Base-by-base conservation (phyloP, 1,284 basidiomycete genomes). In the Ustilago trichophora region DNA sequence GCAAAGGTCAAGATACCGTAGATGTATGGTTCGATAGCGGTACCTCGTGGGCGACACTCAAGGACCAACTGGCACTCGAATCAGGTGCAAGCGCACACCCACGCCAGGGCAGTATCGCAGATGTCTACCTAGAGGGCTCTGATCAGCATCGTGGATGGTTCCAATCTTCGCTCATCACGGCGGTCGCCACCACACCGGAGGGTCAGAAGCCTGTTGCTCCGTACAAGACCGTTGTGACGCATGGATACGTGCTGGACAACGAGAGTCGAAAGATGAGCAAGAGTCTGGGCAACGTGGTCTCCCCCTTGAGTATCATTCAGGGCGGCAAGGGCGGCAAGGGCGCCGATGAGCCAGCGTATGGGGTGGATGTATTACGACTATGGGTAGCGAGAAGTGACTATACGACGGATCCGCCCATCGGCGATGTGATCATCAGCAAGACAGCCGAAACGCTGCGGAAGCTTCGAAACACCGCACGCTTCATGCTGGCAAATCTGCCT, bases 1-100 rank as follows among this genome's bases (percentile, higher is more conserved):
- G 57, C 15, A 76, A 74, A 33, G 90, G 93, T 8, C 88, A 86
- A 2, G 96, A 99, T 80, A 98, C 95, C 0, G 91, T 98, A 86
- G 96, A 99, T 80, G 96, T 99, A 4, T 99, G 96, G 96, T 98
- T 98, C 75, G 96, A 99, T 83, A 95, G 92, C 75, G 96, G 96
- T 2, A 89, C 91, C 1, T 93, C 93, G 2, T 99, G 96, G 96
- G 88, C 91, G 1, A 87, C 92, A 83, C 84, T 97, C 29, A 27
- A 76, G 76, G 25, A 85, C 84, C 12, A 77, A 73, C 41, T 75
- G 66, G 43, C 36, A 2, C 26, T 29, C 15, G 56, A 68, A 9
- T 15, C 31, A 3, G 19, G 6, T 22, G 33, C 6, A 8, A 3
- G n/a, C 11, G 18, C 15, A 6, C 6, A 10, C 21, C 8, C 44